These are phyloP conservation scores for Nicotiana tomentosiformis DNA, from an alignment of 257 asterid genomes.

Conservation along the genomic window DNA sequence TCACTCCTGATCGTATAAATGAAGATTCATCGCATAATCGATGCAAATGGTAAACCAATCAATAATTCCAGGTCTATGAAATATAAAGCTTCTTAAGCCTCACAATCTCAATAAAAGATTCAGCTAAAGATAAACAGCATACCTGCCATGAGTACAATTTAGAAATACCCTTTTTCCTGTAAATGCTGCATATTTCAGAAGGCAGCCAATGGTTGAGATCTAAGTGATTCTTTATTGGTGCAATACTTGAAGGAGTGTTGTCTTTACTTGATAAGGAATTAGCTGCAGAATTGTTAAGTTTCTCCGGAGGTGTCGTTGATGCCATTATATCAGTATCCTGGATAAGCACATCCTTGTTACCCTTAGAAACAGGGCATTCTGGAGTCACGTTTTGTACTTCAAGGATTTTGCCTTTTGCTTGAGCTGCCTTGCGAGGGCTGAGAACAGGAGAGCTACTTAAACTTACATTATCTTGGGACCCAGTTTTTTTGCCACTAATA, in stretches of 20 bases:
- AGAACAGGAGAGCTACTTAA: slow-evolving; percentile 12
- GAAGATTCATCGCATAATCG: neutral
- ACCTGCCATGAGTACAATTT: slow-evolving; percentile 96
- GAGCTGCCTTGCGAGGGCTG: slow-evolving; percentile 18
- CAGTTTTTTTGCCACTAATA: slow-evolving; percentile 20
- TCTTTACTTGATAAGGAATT: slow-evolving; percentile 32
- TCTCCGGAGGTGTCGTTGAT: slow-evolving; percentile 35
- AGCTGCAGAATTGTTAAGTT: slow-evolving; percentile 21
- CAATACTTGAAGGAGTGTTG: slow-evolving; percentile 60
- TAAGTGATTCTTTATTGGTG: slow-evolving; percentile 41
- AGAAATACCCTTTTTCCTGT: slow-evolving; percentile 76
- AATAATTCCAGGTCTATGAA: neutral
- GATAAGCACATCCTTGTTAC: slow-evolving; percentile 19
- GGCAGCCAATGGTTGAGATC: slow-evolving; percentile 90
- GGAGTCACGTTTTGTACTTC: slow-evolving; percentile 26
- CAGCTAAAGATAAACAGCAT: slow-evolving; percentile 15
- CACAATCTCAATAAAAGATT: slow-evolving; percentile 10
- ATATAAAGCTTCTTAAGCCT: neutral
- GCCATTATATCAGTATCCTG: slow-evolving; percentile 25
- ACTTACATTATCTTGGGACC: slow-evolving; percentile 27
- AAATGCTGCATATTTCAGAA: slow-evolving; percentile 69
- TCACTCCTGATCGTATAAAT: neutral
- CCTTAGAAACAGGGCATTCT: slow-evolving; percentile 22
- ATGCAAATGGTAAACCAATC: neutral
- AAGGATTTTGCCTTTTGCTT: slow-evolving; percentile 17